A percentile compares a stretch with the other conserved stretches of the same genome.
phyloP scores from a whole-genome alignment of 192 early-diverging fungal genomes.

The Funneliformis geosporum region DNA sequence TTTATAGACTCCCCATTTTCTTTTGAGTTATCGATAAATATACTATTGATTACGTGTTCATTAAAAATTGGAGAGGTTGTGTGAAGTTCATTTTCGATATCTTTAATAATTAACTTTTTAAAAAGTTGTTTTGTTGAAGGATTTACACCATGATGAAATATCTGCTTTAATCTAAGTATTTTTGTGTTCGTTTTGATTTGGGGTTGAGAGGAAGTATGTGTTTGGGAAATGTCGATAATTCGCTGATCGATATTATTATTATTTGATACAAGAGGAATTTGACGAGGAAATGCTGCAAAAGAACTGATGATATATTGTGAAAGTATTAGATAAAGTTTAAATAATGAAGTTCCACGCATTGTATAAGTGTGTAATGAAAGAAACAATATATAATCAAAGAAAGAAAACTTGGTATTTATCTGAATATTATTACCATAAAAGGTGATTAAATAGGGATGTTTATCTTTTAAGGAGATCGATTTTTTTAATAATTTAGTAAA shows the following conservation, averaged over 20 bases:
- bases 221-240: not conserved
- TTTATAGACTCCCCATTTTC: not conserved
- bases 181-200: not conserved
- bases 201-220: not conserved
- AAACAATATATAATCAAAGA: no score
- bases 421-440: no score
- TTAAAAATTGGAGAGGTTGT: not conserved
- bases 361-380: not conserved
- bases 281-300: not conserved
- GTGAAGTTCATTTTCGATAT: not conserved
- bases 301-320: not conserved
- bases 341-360: not conserved
- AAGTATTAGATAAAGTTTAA: not conserved
- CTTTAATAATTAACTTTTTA: not conserved
- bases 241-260: not conserved
- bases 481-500: no score
- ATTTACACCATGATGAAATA: slow-evolving; percentile 1
- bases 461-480: no score
- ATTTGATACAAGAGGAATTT: not conserved
- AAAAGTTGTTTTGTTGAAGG: not conserved
- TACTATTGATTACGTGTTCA: not conserved
- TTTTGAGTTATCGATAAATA: not conserved
- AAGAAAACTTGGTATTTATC: no score
- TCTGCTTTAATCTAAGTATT: not conserved
- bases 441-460: no score